Conservation (phyloP, 2,329 filamentous ascomycete species). For the Waltergamsia citrina region DNA sequence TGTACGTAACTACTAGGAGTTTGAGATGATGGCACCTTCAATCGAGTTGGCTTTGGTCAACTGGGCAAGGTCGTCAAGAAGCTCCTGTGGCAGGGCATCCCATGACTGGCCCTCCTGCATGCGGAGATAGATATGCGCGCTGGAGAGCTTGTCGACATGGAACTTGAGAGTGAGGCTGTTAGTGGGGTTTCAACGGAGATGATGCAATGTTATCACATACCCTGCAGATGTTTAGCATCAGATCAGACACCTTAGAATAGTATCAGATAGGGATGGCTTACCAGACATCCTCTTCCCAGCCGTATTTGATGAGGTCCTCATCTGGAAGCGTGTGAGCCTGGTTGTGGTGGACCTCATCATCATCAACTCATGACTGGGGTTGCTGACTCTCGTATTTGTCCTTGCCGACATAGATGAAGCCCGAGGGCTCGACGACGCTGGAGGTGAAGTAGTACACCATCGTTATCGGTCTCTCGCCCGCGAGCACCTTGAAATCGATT, state of each 20-base stretch:
- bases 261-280: constrained; percentile 26
- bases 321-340: constrained; percentile 41
- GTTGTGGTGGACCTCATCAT: constrained; percentile 5
- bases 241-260: constrained; percentile 14
- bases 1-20: not conserved
- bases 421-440: constrained; percentile 68
- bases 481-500: too few relatives aligned
- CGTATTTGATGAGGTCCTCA: constrained; percentile 91
- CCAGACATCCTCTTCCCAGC: constrained; percentile 95
- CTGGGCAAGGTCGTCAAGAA: constrained; percentile 86
- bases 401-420: constrained; percentile 92
- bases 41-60: constrained; percentile 98
- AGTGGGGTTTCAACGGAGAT: not conserved
- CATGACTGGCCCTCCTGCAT: constrained; percentile 70
- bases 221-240: not conserved
- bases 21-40: constrained; percentile 51
- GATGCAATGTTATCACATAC: not conserved
- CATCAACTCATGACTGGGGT: constrained; percentile 6
- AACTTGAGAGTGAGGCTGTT: constrained; percentile 45
- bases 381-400: constrained; percentile 94
- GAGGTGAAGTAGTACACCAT: constrained; percentile 99
- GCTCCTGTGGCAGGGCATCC: constrained; percentile 67
- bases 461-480: constrained; percentile 10
- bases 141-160: constrained; percentile 94
- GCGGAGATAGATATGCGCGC: constrained; percentile 91